Conservation (phyloP, 2,329 filamentous ascomycete species). For the Zopfia rhizophila region DNA sequence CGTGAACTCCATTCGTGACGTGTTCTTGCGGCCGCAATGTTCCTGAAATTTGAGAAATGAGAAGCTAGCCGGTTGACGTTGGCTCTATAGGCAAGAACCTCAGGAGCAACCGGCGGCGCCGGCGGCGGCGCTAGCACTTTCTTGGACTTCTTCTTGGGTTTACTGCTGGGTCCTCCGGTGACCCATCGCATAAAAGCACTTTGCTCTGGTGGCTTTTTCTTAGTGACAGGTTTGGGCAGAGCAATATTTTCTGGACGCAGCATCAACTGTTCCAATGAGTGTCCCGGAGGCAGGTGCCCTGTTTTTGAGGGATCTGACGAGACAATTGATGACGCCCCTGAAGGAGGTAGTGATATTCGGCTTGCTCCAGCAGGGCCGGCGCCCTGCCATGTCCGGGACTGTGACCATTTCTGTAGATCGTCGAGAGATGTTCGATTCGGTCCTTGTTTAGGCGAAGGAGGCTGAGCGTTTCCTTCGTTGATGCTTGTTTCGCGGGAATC, state of each 20-base stretch:
- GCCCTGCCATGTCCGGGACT: slow-evolving; percentile 2
- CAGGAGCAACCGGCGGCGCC: not conserved
- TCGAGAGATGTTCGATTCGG: no score
- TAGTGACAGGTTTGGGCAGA: not conserved
- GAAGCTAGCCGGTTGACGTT: slow-evolving; percentile 10
- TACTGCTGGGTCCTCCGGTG: no score
- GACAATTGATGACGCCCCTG: not conserved
- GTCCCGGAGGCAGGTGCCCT: slow-evolving; percentile 3
- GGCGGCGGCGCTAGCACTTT: slow-evolving; percentile 1
- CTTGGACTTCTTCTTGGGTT: not conserved
- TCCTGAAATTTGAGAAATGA: slow-evolving; percentile 11
- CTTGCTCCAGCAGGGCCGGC: not conserved
- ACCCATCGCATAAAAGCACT: no score
- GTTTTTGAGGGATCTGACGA: not conserved
- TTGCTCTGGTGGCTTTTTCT: slow-evolving; percentile 6
- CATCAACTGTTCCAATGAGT: slow-evolving; percentile 3
- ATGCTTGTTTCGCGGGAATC: no score
- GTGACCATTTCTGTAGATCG: no score
- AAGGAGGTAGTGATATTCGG: slow-evolving; percentile 5
- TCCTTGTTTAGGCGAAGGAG: no score
- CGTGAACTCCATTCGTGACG: slow-evolving; percentile 15
- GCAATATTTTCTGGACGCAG: slow-evolving; percentile 7
- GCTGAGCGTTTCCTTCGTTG: no score
- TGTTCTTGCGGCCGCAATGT: slow-evolving; percentile 3
- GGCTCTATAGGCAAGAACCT: slow-evolving; percentile 10